These are phyloP conservation scores for Phytophthora niederhauseri DNA, from an alignment of 352 stramenopile species.

Conservation along the genomic window DNA sequence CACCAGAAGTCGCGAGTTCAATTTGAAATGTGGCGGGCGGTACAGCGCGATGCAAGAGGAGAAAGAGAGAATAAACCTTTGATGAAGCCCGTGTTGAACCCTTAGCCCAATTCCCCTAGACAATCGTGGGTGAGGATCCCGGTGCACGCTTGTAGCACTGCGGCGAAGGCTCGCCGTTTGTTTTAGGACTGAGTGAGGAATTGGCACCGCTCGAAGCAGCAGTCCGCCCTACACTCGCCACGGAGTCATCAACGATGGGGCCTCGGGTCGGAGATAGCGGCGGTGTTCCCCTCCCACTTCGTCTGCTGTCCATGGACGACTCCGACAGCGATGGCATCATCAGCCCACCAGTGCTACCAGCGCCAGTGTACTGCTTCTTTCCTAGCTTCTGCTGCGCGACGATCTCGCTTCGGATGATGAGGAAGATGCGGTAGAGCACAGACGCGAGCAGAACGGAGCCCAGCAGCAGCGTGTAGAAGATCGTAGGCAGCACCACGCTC, in stretches of 20 bases:
- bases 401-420: slow-evolving; percentile 54
- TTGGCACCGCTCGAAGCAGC: slow-evolving; percentile 8
- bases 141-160: slow-evolving; percentile 70
- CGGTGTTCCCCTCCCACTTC: slow-evolving; percentile 31
- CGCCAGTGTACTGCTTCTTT: slow-evolving; percentile 26
- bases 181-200: slow-evolving; percentile 39
- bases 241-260: slow-evolving; percentile 28
- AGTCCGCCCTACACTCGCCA: slow-evolving; percentile 17
- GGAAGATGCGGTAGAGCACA: slow-evolving; percentile 60
- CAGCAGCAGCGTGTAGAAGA: slow-evolving; percentile 59
- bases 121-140: slow-evolving; percentile 46
- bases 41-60: no score
- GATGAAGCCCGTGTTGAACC: slow-evolving; percentile 17
- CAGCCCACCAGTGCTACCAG: slow-evolving; percentile 2
- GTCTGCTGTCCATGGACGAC: slow-evolving; percentile 22
- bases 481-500: slow-evolving; percentile 51
- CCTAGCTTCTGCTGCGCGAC: slow-evolving; percentile 37
- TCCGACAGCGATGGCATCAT: slow-evolving; percentile 36
- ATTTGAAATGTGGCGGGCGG: no score
- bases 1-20: not conserved
- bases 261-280: slow-evolving; percentile 34
- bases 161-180: slow-evolving; percentile 31
- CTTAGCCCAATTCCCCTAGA: slow-evolving; percentile 20
- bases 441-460: slow-evolving; percentile 47
- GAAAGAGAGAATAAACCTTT: no score